Conservation (phyloP, 345 rosid species). For the Anastatica hierochuntica region DNA sequence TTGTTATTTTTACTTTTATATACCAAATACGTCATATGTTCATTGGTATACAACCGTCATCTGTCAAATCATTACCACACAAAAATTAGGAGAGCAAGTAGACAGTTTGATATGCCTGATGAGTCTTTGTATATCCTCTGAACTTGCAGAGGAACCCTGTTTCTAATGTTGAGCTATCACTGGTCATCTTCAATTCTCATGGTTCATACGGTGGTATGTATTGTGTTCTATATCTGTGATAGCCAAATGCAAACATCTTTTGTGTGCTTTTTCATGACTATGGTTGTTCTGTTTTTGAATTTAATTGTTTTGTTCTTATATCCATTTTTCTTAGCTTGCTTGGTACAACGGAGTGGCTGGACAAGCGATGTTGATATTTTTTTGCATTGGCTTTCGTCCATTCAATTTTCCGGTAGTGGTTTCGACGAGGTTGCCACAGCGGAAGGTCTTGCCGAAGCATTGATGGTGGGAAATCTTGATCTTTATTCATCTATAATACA, state of each 20-base stretch:
- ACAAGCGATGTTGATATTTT: conserved; percentile 75
- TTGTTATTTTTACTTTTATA: neutral
- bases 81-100: neutral
- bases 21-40: neutral
- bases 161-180: conserved; percentile 52
- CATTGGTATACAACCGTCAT: neutral
- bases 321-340: conserved; percentile 49
- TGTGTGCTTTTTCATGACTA: conserved; percentile 3
- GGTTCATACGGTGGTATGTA: conserved; percentile 61
- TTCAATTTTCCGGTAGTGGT: conserved; percentile 88
- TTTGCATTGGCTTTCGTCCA: conserved; percentile 65
- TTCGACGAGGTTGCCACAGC: conserved; percentile 93
- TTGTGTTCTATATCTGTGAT: conserved; percentile 6
- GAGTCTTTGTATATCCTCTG: neutral
- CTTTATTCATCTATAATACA: conserved; percentile 1
- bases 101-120: conserved; percentile 1
- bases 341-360: conserved; percentile 94
- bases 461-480: conserved; percentile 50
- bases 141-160: conserved; percentile 50
- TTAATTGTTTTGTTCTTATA: neutral
- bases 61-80: neutral
- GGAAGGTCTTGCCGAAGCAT: conserved; percentile 93
- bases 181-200: conserved; percentile 74
- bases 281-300: neutral
- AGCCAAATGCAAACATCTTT: neutral